Base-by-base conservation (phyloP, 2,329 filamentous ascomycete species). In the Trichoderma simmonsii region DNA sequence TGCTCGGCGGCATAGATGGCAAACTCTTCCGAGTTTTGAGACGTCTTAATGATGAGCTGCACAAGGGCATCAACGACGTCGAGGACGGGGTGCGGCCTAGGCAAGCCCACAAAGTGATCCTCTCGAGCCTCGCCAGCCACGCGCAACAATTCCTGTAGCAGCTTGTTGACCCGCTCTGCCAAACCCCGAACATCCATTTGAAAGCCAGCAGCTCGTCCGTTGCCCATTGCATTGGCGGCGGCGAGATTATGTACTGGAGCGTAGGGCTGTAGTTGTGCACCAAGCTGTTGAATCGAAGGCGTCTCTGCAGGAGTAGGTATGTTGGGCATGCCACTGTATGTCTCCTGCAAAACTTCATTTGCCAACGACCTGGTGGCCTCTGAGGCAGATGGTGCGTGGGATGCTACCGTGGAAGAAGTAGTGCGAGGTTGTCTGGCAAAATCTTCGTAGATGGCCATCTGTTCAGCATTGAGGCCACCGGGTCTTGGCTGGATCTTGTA, bases 391-490 rank as follows among this genome's bases (percentile, higher is more conserved):
- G 88, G 82, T 18, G 84, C 84, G 75, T 91, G 89, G 4, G 85
- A 83, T 2, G 86, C 80, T 79, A 90, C 80, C 81, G 89, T 78
- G 78, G 86, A 79, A 83, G 86, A 76, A 78, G 86, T 80, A 78
- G 87, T 88, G 71, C 94, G 91, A 32, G 93, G 91, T 79, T 97
- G 94, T 71, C 94, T 88, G 11, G 93, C 94, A 81, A 99, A 99
- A 74, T 98, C 95, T 78, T 98, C 95, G 78, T 99, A 99, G 30
- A 99, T 97, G 12, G 93, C 93, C 85, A 98, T 89, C 78, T 99
- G 96, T 77, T 98, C 94, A 28, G 92, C 87, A 78, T 97, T 98
- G 66, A 99, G 84, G 5, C 95, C 95, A 66, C 82, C 81, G 70
- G 85, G 78, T 73, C 81, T 88, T 14, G 93, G 91, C 48, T 92